phyloP scores from a whole-genome alignment of 176 grass and related monocot species.

The Avena atlantica region DNA sequence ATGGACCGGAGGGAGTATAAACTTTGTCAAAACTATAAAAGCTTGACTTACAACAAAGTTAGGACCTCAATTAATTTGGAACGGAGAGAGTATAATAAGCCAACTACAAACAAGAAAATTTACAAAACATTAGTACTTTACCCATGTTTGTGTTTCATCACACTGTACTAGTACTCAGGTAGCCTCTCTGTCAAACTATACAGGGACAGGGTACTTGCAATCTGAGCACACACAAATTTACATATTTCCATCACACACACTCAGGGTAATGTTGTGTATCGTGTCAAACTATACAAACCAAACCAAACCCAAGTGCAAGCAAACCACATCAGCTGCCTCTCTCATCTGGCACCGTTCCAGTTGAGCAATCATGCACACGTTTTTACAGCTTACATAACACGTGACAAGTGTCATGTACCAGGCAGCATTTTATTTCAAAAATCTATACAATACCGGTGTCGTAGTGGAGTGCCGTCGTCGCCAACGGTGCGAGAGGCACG shows the following conservation, averaged over 20 bases:
- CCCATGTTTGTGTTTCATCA: neutral
- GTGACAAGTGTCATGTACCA: neutral
- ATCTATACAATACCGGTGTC: conserved; percentile 4
- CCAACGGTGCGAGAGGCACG: neutral
- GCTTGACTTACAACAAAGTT: no score
- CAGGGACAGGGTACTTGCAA: neutral
- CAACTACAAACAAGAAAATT: no score
- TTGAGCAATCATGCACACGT: conserved; percentile 1
- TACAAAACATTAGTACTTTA: neutral
- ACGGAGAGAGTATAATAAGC: no score
- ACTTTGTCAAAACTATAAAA: no score
- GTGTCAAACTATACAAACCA: no score
- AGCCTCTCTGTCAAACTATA: conserved; percentile 20
- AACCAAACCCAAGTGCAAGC: no score
- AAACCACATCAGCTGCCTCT: neutral
- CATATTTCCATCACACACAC: neutral
- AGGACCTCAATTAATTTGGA: no score
- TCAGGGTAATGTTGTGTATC: no score
- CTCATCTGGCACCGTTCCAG: neutral
- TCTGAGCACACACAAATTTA: conserved; percentile 8
- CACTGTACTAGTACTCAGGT: neutral
- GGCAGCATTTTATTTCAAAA: conserved; percentile 12
- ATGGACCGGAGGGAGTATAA: no score
- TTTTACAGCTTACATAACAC: neutral
- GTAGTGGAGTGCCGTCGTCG: neutral